Evolutionary conservation across 2,329 filamentous ascomycete species (phyloP), one percentile per base, ranked within the genome.

Genomic region (Sarocladium kiliense): DNA sequence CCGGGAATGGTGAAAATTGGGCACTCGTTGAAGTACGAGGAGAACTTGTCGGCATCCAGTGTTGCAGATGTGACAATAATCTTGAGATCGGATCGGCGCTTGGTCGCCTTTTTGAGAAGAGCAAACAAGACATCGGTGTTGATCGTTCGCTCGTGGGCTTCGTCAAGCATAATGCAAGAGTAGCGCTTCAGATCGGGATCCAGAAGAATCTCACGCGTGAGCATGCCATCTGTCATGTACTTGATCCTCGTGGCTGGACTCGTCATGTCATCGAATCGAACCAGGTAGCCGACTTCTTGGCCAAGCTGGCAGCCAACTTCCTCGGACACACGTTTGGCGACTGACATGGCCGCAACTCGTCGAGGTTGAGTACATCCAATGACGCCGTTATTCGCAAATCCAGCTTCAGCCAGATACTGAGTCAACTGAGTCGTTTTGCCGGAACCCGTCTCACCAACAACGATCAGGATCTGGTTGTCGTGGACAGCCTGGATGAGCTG

Each of bases 221-320:
- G 82, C 89, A 97, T 97, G 71, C 94, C 94, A 65, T 99, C 94
- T 16, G 94, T 99, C 93, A 99, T 97, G 75, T 99, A 99, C 75
- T 99, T 99, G 76, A 99, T 96, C 66, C 87, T 90, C 1, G 94
- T 99, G 18, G 86, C 81, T 2, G 90, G 85, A 60, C 87, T 89
- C 0, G 93, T 97, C 68, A 87, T 89, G 72, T 99, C 94, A 66
- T 99, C 94, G 67, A 99, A 99, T 68, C 94, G 90, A 66, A 99
- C 96, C 7, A 89, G 96, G 69, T 99, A 99, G 55, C 94, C 94
- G 59, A 99, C 93, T 68, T 97, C 92, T 55, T 92, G 85, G 32
- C 94, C 94, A 12, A 97, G 80, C 60, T 87, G 81, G 63, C 93
- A 97, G 16, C 94, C 93, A 57, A 97, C 91, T 74, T 99, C 94